Evolutionary conservation across 371 early-diverging fungal genomes (phyloP).

Genomic region (Sanchytrium tribonematis): DNA sequence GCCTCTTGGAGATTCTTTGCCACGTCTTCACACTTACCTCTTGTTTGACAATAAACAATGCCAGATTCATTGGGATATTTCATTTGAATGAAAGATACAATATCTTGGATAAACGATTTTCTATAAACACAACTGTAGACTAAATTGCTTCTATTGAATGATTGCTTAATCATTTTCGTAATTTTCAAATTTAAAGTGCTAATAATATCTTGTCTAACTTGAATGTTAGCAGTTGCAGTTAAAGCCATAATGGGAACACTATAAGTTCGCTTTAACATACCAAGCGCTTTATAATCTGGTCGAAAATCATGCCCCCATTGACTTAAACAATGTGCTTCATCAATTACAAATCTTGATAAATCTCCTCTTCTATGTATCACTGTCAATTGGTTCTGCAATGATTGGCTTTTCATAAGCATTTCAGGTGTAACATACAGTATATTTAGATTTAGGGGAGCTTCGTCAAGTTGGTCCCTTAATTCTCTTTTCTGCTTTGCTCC

Average conservation of each 20-base stretch:
- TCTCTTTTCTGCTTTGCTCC: conserved; percentile 4
- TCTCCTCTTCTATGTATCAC: conserved; percentile 15
- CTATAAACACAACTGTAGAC: not conserved
- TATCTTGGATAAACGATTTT: conserved; percentile 22
- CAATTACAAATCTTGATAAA: conserved; percentile 60
- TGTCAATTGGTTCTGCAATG: conserved; percentile 28
- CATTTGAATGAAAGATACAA: conserved; percentile 39
- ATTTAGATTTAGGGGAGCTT: conserved; percentile 5
- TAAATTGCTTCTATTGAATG: conserved; percentile 69
- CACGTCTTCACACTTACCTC: conserved; percentile 61
- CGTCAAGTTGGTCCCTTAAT: not conserved
- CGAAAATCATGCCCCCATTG: conserved; percentile 92
- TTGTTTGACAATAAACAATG: conserved; percentile 85
- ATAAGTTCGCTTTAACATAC: conserved; percentile 33
- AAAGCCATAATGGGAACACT: conserved; percentile 84
- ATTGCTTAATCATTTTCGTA: conserved; percentile 40
- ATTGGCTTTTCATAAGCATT: conserved; percentile 39
- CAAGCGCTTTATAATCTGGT: conserved; percentile 45
- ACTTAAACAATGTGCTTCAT: conserved; percentile 94
- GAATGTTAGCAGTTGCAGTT: conserved; percentile 87
- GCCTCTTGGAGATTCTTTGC: conserved; percentile 29
- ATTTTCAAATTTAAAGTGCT: conserved; percentile 27
- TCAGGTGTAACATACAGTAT: conserved; percentile 91
- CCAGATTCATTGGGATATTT: conserved; percentile 48
- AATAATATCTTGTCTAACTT: conserved; percentile 37